Evolutionary conservation across 805 yeast species (phyloP), one percentile per base, ranked within the genome.

Genomic region (Pichia gijzeniarum): DNA sequence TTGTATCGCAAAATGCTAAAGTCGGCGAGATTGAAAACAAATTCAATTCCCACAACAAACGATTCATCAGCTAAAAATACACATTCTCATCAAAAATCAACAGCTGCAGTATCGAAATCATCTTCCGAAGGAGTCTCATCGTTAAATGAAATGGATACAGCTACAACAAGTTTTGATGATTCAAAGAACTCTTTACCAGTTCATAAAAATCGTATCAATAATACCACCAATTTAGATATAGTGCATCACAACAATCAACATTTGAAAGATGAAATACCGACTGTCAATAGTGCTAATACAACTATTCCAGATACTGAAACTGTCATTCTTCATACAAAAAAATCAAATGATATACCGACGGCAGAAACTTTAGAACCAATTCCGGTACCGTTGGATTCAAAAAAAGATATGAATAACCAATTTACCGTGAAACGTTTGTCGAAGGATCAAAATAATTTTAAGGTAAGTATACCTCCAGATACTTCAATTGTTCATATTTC

Each of bases 121-220:
- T 50, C 53, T 12, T 48, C 53, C 2, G 53, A 48, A 27, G 51
- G 49, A 3, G 38, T 37, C 17, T 45, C 49, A 6, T 18, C 48
- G 2, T n/a, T 42, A 4, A 45, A 46, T 36, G 44, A 38, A 14
- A 9, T 19, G 12, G 44, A 45, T 22, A 37, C 52, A 18, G 38
- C 47, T 14, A 21, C 40, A 17, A 45, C 50, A 14, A 43, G 48
- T 19, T 31, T 45, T 6, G 41, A 45, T 8, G 44, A 45, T 7
- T 20, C 27, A 14, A 45, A 40, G n/a, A 34, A 22, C 30, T 28
- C 41, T 9, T 30, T 28, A 8, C 35, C 41, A 17, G 30, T 30
- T 36, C 12, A 9, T 13, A 20, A 13, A 9, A 21, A 25, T 7
- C 6, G 13, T 14, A 30, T 30, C 5, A 30, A 6, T 14, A 30